Base-by-base conservation (phyloP, 2,329 filamentous ascomycete species). In the Tolypocladium endophyticum region DNA sequence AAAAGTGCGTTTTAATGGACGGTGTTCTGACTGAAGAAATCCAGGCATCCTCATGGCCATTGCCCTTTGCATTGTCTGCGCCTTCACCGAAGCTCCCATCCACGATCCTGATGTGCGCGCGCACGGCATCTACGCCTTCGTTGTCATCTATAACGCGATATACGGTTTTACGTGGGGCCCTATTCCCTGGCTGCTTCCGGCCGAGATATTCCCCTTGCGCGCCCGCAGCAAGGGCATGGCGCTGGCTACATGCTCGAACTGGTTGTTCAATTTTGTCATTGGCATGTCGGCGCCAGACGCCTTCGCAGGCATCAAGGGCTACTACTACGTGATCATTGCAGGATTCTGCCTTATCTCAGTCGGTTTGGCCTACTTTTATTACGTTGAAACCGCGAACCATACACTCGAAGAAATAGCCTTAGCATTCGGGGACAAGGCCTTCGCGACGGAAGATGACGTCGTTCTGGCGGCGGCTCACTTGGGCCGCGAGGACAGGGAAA, bases 251-350 rank as follows among this genome's bases (percentile, higher is more conserved):
- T 72, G 67, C 12, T 70, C 66, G 47, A 76, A 74, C 56, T 76
- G 73, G 73, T 63, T 69, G 12, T 70, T 71, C 62, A 73, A 74
- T 58, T 64, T 64, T 54, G 45, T 43, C 1, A 60, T 63, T 38
- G 61, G 70, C 39, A 76, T 77, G 73, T 72, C 74, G 6, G 74
- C 74, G 0, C 74, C 75, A 0, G 73, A 74, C 57, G 73, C 74
- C 16, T 77, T 77, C 59, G 67, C 70, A 3, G 71, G 73, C 0
- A 76, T 77, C 23, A 67, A 70, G n/a, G 74, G 73, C 4, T 76
- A 76, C 63, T 76, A 73, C 60, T 77, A 77, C 60, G 60, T 76
- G 1, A 64, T 77, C 35, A 76, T 77, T 58, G 75, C 72, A 6
- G 71, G 72, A 1, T 76, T 76, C 59, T 76, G 74, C 64, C 67